phyloP scores from a whole-genome alignment of 257 asterid genomes.

The Eustoma russellianum region DNA sequence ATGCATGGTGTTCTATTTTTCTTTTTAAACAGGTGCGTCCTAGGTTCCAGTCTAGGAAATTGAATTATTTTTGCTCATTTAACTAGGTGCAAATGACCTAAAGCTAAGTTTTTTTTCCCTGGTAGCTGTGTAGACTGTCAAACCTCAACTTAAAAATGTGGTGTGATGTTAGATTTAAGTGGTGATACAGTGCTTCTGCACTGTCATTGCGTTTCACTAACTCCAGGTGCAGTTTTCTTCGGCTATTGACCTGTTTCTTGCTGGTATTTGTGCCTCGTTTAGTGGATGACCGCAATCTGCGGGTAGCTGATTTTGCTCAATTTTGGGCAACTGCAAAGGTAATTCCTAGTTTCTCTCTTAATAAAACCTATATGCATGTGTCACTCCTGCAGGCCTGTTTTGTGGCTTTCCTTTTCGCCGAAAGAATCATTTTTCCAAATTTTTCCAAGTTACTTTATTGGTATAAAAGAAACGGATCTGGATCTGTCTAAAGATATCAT shows the following conservation, averaged over 20 bases:
- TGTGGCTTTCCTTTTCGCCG: neutral
- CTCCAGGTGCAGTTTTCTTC: conserved; percentile 91
- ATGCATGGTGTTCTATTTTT: no score
- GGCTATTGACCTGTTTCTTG: conserved; percentile 95
- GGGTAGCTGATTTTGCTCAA: conserved; percentile 99
- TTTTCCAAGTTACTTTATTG: neutral
- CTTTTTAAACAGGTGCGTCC: neutral
- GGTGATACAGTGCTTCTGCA: conserved; percentile 80
- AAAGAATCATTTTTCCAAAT: neutral
- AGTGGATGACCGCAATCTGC: conserved; percentile 99
- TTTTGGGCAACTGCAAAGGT: conserved; percentile 99
- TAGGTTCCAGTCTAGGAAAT: conserved; percentile 1
- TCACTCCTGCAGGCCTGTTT: conserved; percentile 6
- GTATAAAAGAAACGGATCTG: neutral
- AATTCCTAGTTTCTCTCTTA: conserved; percentile 62
- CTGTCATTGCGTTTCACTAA: conserved; percentile 81
- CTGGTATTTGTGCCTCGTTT: conserved; percentile 97
- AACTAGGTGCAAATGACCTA: conserved; percentile 17
- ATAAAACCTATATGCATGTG: conserved; percentile 22
- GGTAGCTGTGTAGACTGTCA: conserved; percentile 21
- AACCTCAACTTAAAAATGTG: conserved; percentile 29
- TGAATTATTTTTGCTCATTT: conserved; percentile 3
- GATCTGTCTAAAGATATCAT: neutral
- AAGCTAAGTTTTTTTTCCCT: conserved; percentile 11
- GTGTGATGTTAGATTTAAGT: conserved; percentile 50